Percentiles rank a stretch among this genome's conserved stretches.
Conservation (phyloP, 139 green algal genomes). For the Micractinium conductrix region DNA sequence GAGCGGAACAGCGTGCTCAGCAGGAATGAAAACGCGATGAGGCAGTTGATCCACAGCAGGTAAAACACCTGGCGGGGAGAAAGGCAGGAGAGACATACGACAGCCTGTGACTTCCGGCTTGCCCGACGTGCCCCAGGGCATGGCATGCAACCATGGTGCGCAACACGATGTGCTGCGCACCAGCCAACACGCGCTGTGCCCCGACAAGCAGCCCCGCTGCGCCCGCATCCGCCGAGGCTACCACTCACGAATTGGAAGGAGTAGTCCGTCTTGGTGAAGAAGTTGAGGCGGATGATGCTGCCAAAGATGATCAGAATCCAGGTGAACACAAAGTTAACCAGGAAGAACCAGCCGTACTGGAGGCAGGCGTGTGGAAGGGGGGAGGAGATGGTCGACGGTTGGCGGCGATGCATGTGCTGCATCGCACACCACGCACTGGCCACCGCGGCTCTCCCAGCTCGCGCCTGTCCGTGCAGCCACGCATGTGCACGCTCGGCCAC, state of each 20-base stretch:
- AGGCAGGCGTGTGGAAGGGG: neutral
- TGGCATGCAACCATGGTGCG: too few relatives aligned
- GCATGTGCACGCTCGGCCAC: too few relatives aligned
- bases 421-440: neutral
- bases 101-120: too few relatives aligned
- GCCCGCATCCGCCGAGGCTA: neutral
- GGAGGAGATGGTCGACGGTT: neutral
- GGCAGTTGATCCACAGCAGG: conserved; percentile 86
- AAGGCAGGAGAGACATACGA: too few relatives aligned
- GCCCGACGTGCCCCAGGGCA: too few relatives aligned
- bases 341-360: conserved; percentile 83
- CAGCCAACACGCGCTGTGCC: neutral
- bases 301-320: conserved; percentile 83
- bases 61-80: conserved; percentile 88
- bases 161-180: too few relatives aligned
- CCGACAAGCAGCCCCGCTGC: too few relatives aligned
- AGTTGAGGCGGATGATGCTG: conserved; percentile 73
- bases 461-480: too few relatives aligned
- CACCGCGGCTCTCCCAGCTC: too few relatives aligned
- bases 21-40: conserved; percentile 88
- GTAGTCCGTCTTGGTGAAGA: conserved; percentile 83
- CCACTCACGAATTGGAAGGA: conserved; percentile 36
- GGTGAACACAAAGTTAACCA: conserved; percentile 83
- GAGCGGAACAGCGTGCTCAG: conserved; percentile 76
- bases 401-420: neutral